Conservation (phyloP, 129 eudicot genomes). For the Pittosporum tobira region DNA sequence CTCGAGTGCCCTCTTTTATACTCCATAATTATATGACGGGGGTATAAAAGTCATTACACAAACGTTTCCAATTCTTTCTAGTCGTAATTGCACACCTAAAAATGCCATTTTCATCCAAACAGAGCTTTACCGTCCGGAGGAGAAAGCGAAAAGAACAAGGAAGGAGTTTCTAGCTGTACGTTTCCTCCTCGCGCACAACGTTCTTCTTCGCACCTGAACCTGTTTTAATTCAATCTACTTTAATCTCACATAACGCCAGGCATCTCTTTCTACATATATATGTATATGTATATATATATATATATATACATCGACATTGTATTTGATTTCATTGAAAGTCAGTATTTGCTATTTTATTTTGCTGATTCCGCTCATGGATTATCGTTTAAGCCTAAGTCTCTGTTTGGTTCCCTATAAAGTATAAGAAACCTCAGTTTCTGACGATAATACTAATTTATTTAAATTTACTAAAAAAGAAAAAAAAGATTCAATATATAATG, state of each 20-base stretch:
- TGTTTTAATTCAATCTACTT: background rate
- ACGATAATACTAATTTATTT: no score
- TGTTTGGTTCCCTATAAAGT: background rate
- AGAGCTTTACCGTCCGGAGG: background rate
- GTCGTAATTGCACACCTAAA: no score
- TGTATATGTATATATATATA: no score
- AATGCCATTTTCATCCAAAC: conserved; percentile 8
- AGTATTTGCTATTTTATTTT: background rate
- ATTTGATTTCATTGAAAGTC: background rate
- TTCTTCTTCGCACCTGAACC: background rate
- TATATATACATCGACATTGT: background rate
- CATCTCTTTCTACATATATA: background rate
- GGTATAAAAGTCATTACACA: no score
- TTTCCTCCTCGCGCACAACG: no score
- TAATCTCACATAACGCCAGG: background rate
- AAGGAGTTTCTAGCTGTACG: no score
- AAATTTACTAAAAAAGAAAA: no score
- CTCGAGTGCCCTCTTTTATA: no score
- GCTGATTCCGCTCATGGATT: background rate
- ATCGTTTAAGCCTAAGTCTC: background rate
- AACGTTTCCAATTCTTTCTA: no score
- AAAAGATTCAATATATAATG: no score
- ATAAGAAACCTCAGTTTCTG: background rate
- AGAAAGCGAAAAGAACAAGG: background rate
- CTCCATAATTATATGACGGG: no score